Conservation (phyloP, 2,329 filamentous ascomycete species). For the Fusarium pseudograminearum region DNA sequence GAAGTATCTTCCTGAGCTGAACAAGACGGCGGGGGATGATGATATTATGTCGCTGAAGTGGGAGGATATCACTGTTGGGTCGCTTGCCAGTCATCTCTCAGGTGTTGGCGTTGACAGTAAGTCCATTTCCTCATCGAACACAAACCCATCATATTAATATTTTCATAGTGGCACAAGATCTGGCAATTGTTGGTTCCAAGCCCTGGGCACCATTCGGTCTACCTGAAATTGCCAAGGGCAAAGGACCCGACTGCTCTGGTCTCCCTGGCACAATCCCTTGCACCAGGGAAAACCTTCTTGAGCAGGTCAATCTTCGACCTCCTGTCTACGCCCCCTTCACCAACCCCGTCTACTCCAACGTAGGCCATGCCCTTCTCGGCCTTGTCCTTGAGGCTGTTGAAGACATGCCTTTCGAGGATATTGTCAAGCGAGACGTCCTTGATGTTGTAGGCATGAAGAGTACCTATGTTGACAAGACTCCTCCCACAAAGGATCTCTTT, state of each 20-base stretch:
- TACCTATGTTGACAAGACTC: constrained; percentile 53
- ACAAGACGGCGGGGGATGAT: constrained; percentile 42
- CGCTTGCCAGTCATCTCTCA: constrained; percentile 60
- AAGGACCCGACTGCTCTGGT: constrained; percentile 52
- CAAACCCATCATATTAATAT: neutral
- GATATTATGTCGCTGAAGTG: constrained; percentile 55
- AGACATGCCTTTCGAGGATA: constrained; percentile 54
- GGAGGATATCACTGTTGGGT: constrained; percentile 61
- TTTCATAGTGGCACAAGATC: constrained; percentile 50
- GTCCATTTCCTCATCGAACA: fast-evolving
- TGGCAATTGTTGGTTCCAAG: constrained; percentile 45
- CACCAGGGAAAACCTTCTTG: constrained; percentile 47
- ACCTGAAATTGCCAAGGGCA: constrained; percentile 47
- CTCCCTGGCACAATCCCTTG: constrained; percentile 51
- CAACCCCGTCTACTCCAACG: constrained; percentile 63
- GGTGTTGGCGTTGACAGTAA: constrained; percentile 57
- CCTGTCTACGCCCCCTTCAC: constrained; percentile 59
- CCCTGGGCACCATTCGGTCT: constrained; percentile 51
- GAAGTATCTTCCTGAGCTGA: constrained; percentile 58
- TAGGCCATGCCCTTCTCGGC: constrained; percentile 59
- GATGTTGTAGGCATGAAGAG: constrained; percentile 57
- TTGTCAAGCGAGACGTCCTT: constrained; percentile 57
- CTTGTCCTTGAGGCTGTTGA: constrained; percentile 60
- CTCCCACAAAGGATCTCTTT: constrained; percentile 51
- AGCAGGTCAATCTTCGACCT: constrained; percentile 45